phyloP scores from a whole-genome alignment of 2,329 filamentous ascomycete species.

The Tolypocladium sp. region DNA sequence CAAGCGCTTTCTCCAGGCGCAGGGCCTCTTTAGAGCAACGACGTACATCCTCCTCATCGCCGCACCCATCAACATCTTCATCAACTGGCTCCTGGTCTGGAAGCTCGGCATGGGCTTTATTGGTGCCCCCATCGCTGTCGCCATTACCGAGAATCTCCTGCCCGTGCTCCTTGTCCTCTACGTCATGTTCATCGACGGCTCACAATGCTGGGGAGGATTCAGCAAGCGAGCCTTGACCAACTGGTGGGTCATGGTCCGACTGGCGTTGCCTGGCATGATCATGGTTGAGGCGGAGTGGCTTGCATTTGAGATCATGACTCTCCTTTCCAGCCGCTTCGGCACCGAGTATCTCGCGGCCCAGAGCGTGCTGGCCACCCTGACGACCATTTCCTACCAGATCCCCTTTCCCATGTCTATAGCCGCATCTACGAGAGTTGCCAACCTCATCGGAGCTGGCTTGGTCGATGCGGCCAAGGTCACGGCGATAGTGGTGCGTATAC shows the following conservation, averaged over 20 bases:
- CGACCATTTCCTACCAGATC: conserved; percentile 77
- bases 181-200: conserved; percentile 63
- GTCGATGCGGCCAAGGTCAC: conserved; percentile 72
- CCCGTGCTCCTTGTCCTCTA: conserved; percentile 72
- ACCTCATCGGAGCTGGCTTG: conserved; percentile 80
- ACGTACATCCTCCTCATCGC: conserved; percentile 69
- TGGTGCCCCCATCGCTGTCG: conserved; percentile 74
- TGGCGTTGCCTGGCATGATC: conserved; percentile 80
- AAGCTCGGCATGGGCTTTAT: conserved; percentile 59
- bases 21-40: conserved; percentile 70
- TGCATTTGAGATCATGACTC: conserved; percentile 83
- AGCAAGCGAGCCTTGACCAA: conserved; percentile 60
- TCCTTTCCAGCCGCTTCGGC: conserved; percentile 73
- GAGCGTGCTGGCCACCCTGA: conserved; percentile 71
- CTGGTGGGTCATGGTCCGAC: conserved; percentile 73
- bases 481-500: conserved; percentile 59
- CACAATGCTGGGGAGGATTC: conserved; percentile 79
- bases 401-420: conserved; percentile 89
- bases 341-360: conserved; percentile 78
- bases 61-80: conserved; percentile 65
- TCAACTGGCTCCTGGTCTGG: conserved; percentile 78
- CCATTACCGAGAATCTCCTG: conserved; percentile 68
- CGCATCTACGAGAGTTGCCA: conserved; percentile 79
- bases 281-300: conserved; percentile 94
- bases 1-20: conserved; percentile 75